Evolutionary conservation across 176 grass and related monocot genomes (phyloP), one percentile per base, ranked within the genome.

Genomic region (Zoysia pacifica): DNA sequence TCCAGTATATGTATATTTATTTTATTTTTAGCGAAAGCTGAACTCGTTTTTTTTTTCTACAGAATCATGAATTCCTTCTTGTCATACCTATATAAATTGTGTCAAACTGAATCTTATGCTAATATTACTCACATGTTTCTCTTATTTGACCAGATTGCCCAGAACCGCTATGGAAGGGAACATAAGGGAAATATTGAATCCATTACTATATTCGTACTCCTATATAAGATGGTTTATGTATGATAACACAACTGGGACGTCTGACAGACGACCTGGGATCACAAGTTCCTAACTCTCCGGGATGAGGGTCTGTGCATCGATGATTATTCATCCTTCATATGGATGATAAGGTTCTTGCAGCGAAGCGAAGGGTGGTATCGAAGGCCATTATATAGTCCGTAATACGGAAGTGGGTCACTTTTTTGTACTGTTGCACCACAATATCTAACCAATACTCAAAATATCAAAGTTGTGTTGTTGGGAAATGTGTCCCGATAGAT

Each of bases 81-180:
- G 38, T 42, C 13, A 5, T 35, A 46, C 19, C 1, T 45, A 36
- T 12, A 11, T 47, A 76, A 40, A 60, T 20, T 60, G 13, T 14
- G 35, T 14, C 19, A 58, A 45, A 59, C 28, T 41, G 40, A 47
- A 56, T 28, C 2, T 43, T 45, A 44, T 42, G 7, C 12, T 45
- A 19, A 74, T 45, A 20, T 49, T 10, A 0, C 1, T 60, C 7
- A 13, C 15, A 41, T 39, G 44, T 11, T 41, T 43, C 5, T 45
- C 4, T 77, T 39, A 5, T 67, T 41, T 65, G 12, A 7, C 36
- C 64, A 91, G 90, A 83, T 82, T 74, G 88, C 85, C 67, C 79
- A 63, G 79, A 91, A 86, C 62, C 78, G 73, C 52, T 36, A 79
- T 62, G 44, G 62, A 86, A 73, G 86, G 86, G 37, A 88, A 76